phyloP scores from a whole-genome alignment of 106 monocot species.

The Gastrodia elata region DNA sequence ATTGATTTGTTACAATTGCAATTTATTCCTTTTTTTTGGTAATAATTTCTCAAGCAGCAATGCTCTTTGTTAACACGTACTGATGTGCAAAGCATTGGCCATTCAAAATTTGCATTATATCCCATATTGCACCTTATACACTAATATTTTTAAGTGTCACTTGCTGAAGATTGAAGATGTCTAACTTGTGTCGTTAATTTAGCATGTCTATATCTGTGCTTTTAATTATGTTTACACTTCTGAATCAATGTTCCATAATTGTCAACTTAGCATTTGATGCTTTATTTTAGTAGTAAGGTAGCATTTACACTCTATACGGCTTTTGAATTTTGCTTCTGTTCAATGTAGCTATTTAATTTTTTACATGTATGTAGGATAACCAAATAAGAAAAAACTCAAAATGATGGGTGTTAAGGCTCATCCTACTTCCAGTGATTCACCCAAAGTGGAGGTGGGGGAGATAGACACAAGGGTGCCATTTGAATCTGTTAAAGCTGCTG shows the following conservation, averaged over 20 bases:
- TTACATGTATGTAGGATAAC: background rate
- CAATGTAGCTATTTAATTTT: background rate
- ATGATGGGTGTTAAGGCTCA: slow-evolving; percentile 49
- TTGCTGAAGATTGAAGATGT: background rate
- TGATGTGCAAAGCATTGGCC: background rate
- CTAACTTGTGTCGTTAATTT: background rate
- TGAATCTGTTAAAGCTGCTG: slow-evolving; percentile 80
- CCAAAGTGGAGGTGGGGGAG: slow-evolving; percentile 58
- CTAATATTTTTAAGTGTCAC: background rate
- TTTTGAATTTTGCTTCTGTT: background rate
- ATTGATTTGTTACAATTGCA: background rate
- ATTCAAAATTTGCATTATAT: background rate
- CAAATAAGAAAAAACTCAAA: slow-evolving; percentile 11
- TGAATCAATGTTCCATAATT: background rate
- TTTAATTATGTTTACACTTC: background rate
- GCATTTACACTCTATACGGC: background rate
- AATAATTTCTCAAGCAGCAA: background rate
- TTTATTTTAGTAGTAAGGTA: background rate
- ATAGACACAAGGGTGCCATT: slow-evolving; percentile 87
- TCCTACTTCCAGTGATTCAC: slow-evolving; percentile 24
- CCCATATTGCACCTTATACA: background rate
- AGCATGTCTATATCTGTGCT: background rate
- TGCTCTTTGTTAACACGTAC: background rate
- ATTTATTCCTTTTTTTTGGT: background rate
- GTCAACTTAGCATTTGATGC: background rate